phyloP scores from a whole-genome alignment of 257 asterid species.

The Nicotiana attenuata region DNA sequence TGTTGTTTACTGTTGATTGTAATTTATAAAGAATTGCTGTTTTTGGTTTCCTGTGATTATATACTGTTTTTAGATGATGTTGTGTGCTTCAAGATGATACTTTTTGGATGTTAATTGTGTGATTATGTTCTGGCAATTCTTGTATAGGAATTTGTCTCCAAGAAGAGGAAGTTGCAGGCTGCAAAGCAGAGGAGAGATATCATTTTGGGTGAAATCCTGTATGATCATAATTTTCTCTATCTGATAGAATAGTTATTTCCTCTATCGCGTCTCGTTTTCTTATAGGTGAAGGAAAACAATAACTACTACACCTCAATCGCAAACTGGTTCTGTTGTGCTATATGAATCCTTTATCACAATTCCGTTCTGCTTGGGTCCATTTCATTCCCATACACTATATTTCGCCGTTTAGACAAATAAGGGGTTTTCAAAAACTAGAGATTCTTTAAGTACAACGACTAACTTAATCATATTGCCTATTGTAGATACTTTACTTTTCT shows the following conservation, averaged over 20 bases:
- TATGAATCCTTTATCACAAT: background rate
- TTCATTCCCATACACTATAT: background rate
- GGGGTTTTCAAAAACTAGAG: background rate
- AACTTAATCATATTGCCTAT: background rate
- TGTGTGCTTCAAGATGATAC: background rate
- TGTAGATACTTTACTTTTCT: background rate
- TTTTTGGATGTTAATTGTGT: background rate
- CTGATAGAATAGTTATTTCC: background rate
- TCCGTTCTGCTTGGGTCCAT: background rate
- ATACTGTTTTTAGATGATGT: background rate
- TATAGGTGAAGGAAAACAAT: background rate
- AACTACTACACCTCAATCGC: background rate
- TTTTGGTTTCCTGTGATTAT: background rate
- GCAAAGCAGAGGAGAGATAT: slow-evolving; percentile 34
- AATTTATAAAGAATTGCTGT: background rate
- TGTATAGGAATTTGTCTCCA: slow-evolving; percentile 43
- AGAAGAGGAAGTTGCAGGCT: slow-evolving; percentile 47
- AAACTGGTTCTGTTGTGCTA: background rate
- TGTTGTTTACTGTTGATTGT: background rate
- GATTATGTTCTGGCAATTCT: background rate
- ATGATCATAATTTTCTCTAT: background rate
- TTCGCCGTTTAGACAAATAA: background rate
- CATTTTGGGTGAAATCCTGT: slow-evolving; percentile 44
- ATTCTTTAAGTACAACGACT: background rate
- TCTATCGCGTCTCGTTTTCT: background rate